These are phyloP conservation scores for Colletotrichum sp. DNA, from an alignment of 2,329 filamentous ascomycete genomes.

Conservation along the genomic window DNA sequence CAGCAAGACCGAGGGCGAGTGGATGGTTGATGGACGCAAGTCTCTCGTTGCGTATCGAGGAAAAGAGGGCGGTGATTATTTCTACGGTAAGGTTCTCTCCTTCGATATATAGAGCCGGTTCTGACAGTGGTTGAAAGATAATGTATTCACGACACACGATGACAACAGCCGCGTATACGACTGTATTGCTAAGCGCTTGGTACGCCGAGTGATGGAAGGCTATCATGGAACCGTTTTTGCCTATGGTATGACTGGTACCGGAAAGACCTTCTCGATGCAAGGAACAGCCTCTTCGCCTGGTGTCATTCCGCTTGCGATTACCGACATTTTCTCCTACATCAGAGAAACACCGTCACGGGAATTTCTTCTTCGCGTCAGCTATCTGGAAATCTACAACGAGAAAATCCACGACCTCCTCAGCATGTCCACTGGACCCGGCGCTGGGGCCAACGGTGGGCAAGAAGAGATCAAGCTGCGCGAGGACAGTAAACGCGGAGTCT, in stretches of 20 bases:
- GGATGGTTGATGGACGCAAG: conserved; percentile 87
- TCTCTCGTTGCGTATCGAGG: conserved; percentile 84
- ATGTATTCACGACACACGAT: conserved; percentile 93
- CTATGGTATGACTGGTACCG: conserved; percentile 98
- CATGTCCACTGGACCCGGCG: conserved; percentile 65
- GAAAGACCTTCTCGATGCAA: conserved; percentile 99
- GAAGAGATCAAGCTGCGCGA: conserved; percentile 98
- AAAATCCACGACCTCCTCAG: conserved; percentile 93
- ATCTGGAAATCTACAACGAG: conserved; percentile 98
- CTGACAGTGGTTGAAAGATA: conserved; percentile 64
- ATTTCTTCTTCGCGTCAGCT: conserved; percentile 94
- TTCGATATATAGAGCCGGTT: not conserved
- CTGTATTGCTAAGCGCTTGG: conserved; percentile 88
- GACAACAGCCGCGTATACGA: conserved; percentile 97
- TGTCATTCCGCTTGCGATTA: conserved; percentile 96
- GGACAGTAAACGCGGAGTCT: conserved; percentile 94
- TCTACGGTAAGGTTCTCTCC: conserved; percentile 70
- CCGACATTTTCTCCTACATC: conserved; percentile 99
- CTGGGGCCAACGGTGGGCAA: conserved; percentile 61
- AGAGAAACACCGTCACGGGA: conserved; percentile 94
- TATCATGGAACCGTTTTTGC: conserved; percentile 98
- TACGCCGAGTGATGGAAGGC: conserved; percentile 97
- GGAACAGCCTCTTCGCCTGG: conserved; percentile 94
- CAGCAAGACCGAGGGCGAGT: conserved; percentile 75
- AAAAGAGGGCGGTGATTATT: conserved; percentile 90